phyloP scores from a whole-genome alignment of 345 rosid genomes.

The Euphorbia pulcherrima region DNA sequence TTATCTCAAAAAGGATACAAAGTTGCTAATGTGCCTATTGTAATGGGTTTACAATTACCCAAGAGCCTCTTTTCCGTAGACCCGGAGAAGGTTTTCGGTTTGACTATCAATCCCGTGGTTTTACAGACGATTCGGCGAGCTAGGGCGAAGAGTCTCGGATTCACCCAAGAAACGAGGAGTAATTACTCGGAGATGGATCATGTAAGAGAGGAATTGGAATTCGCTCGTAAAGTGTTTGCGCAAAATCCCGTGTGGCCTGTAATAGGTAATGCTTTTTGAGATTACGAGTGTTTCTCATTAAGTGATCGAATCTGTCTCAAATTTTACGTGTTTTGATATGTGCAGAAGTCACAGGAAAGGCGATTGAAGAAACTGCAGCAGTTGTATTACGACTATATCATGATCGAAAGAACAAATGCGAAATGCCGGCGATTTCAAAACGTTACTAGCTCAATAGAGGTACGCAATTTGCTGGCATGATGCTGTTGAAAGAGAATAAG shows the following conservation, averaged over 20 bases:
- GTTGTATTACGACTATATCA: constrained; percentile 68
- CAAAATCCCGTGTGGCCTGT: constrained; percentile 86
- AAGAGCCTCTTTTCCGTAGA: constrained; percentile 59
- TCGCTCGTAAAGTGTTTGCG: constrained; percentile 54
- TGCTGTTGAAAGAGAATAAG: background rate
- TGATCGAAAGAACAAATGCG: constrained; percentile 57
- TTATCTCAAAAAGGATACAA: constrained; percentile 81
- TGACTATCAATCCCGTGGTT: constrained; percentile 67
- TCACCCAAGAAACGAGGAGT: constrained; percentile 42
- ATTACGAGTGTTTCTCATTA: background rate
- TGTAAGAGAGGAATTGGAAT: constrained; percentile 64
- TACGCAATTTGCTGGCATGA: constrained; percentile 2
- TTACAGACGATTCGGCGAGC: constrained; percentile 68
- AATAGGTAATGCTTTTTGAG: constrained; percentile 43
- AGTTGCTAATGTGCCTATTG: constrained; percentile 82
- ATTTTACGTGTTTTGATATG: constrained; percentile 14
- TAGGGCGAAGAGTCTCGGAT: constrained; percentile 71
- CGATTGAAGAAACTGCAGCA: constrained; percentile 89
- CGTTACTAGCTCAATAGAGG: constrained; percentile 39
- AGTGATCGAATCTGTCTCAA: constrained; percentile 9
- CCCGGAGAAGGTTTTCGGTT: constrained; percentile 62
- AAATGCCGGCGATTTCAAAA: constrained; percentile 78
- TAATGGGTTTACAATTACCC: constrained; percentile 65
- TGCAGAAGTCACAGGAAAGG: constrained; percentile 91
- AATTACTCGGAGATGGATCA: constrained; percentile 72